Evolutionary conservation across 1,139 yeast species (phyloP).

Genomic region (Hemisphaericaspora subhashii): DNA sequence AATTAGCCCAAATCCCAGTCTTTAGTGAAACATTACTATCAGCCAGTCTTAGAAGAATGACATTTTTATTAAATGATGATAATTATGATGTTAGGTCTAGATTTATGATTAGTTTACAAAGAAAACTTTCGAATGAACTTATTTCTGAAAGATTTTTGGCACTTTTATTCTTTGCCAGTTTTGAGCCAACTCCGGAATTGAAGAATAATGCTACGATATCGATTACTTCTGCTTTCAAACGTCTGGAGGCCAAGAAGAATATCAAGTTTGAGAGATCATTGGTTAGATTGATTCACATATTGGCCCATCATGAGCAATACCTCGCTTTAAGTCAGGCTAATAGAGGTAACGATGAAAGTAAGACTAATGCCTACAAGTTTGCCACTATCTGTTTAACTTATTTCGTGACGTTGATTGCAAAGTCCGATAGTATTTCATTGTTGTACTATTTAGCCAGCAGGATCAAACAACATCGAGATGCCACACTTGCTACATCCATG

Average conservation of each 20-base stretch:
- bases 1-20: constrained; percentile 57
- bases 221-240: constrained; percentile 62
- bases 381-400: constrained; percentile 60
- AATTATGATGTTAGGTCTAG: constrained; percentile 53
- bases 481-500: constrained; percentile 34
- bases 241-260: constrained; percentile 40
- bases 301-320: constrained; percentile 77
- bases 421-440: constrained; percentile 67
- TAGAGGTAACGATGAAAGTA: constrained; percentile 17
- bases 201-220: constrained; percentile 62
- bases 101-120: constrained; percentile 55
- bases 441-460: constrained; percentile 77
- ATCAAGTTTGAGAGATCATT: constrained; percentile 62
- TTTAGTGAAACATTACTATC: constrained; percentile 57
- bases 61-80: constrained; percentile 68
- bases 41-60: constrained; percentile 50
- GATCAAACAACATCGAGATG: constrained; percentile 76
- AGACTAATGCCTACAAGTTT: constrained; percentile 47
- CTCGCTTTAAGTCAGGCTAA: constrained; percentile 37
- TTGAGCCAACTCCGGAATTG: constrained; percentile 61
- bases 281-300: constrained; percentile 65
- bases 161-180: constrained; percentile 69
- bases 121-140: constrained; percentile 48
- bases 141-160: constrained; percentile 70
- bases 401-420: constrained; percentile 61